Conservation (phyloP, 1,284 basidiomycete genomes). For the Malassezia caprae region DNA sequence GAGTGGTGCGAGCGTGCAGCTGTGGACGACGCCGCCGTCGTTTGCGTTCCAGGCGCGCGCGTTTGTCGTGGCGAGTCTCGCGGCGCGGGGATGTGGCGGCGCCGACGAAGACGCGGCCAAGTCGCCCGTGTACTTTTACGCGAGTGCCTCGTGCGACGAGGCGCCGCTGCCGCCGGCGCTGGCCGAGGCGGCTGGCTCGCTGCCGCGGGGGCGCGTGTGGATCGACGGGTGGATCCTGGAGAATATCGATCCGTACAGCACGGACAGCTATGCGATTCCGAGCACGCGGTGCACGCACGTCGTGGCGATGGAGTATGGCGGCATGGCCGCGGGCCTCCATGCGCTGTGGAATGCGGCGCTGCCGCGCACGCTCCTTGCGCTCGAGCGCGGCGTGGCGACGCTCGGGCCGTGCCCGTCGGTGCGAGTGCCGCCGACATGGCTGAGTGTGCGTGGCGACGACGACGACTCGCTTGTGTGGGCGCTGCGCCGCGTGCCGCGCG, state of each 20-base stretch:
- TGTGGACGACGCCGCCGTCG: constrained; percentile 56
- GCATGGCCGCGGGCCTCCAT: constrained; percentile 77
- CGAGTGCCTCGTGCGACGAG: constrained; percentile 54
- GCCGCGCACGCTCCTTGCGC: constrained; percentile 36
- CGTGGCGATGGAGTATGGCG: constrained; percentile 77
- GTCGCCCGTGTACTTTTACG: constrained; percentile 49
- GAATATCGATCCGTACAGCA: constrained; percentile 90
- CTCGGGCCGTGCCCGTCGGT: constrained; percentile 40
- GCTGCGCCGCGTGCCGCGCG: constrained; percentile 2
- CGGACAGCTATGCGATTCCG: constrained; percentile 87
- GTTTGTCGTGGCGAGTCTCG: constrained; percentile 67
- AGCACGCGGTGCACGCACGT: constrained; percentile 83
- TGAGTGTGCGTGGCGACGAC: constrained; percentile 41
- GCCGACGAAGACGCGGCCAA: constrained; percentile 7
- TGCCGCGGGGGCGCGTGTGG: constrained; percentile 72
- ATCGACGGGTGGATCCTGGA: constrained; percentile 94
- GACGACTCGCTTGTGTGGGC: constrained; percentile 16
- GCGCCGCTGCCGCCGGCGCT: constrained; percentile 57
- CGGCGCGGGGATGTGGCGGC: constrained; percentile 51
- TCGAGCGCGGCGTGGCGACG: constrained; percentile 46
- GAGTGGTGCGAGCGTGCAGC: constrained; percentile 57
- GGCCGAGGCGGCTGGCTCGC: constrained; percentile 16
- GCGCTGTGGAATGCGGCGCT: constrained; percentile 66
- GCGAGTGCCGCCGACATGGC: constrained; percentile 29
- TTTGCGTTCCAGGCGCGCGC: constrained; percentile 87